A percentile compares a stretch with the other conserved stretches of the same genome.
Conservation (phyloP, 2,329 filamentous ascomycete species). For the Beauveria medogensis region DNA sequence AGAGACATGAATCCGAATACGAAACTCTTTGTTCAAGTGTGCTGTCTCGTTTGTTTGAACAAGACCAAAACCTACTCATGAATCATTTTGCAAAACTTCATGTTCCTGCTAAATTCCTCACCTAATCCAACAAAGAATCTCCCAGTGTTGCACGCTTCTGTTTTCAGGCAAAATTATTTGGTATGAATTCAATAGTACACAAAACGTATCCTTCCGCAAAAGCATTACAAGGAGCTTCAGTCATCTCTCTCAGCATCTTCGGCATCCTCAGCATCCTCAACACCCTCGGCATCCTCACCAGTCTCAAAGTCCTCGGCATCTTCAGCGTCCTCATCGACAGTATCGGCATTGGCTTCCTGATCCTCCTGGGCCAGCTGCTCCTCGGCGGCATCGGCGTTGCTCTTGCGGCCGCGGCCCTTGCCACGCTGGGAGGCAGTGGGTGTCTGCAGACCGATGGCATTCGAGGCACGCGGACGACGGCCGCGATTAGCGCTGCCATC, state of each 20-base stretch:
- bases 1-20: not conserved
- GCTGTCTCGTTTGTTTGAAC: not conserved
- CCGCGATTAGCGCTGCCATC: constrained; percentile 3
- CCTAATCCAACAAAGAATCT: not conserved
- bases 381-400: constrained; percentile 19
- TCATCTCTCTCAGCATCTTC: not conserved
- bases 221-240: not conserved
- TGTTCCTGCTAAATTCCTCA: not conserved
- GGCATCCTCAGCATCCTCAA: not conserved
- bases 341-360: constrained; percentile 15
- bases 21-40: not conserved
- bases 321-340: constrained; percentile 14
- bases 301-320: constrained; percentile 4
- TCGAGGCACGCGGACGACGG: not conserved
- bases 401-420: constrained; percentile 9
- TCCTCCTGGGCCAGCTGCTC: constrained; percentile 16
- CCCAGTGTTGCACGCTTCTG: not conserved
- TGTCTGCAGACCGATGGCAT: not conserved
- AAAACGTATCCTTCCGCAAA: not conserved
- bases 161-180: not conserved
- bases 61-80: not conserved
- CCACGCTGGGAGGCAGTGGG: not conserved
- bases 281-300: not conserved
- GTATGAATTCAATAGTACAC: not conserved
- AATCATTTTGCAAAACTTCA: not conserved